Base-by-base conservation (phyloP, 352 stramenopile genomes). In the Bremia lactucae region DNA sequence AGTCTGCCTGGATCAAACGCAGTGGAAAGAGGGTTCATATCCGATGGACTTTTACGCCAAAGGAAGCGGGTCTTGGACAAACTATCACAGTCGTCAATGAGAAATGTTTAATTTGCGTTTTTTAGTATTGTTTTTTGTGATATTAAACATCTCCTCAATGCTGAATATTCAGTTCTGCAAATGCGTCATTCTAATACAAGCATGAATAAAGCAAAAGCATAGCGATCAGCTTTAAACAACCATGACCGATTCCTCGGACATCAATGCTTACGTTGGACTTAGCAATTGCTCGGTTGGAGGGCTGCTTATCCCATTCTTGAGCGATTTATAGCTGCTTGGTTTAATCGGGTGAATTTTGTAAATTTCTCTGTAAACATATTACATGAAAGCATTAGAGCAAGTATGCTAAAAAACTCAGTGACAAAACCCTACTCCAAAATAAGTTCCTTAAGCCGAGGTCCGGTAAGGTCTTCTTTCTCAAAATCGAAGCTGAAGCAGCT, bases 21-120 rank as follows among this genome's bases (percentile, higher is more conserved):
- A 80, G 33, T 97, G 86, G 84, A 67, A 74, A 33, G 71, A 96
- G 19, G 73, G 64, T 4, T 62, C 68, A 11, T 99, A 99, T 76
- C 96, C 96, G 11, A 99, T 99, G 96, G 96, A 99, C 49, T 99
- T 97, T 58, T 99, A 99, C 59, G 85, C 89, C 28, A 95, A 96
- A 37, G 86, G 72, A 39, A 95, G 93, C 55, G 94, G 94, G 4
- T 71, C 83, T 10, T 99, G 96, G 96, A 97, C 86, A 7, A 99
- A 99, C 57, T 98, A 98, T 57, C 73, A 97, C 59, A 58, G 87
- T 36, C 49, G 54, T 23, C 66, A 81, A 43, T 55, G 59, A 22
- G 56, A 49, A 23, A 18, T 44, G 26, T 28, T 42, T 36, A 38
- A 15, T 62, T 22, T 53, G 22, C 28, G 16, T 2, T 20, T 23